These are phyloP conservation scores for Phytophthora rubi DNA, from an alignment of 352 stramenopile species.

Conservation along the genomic window DNA sequence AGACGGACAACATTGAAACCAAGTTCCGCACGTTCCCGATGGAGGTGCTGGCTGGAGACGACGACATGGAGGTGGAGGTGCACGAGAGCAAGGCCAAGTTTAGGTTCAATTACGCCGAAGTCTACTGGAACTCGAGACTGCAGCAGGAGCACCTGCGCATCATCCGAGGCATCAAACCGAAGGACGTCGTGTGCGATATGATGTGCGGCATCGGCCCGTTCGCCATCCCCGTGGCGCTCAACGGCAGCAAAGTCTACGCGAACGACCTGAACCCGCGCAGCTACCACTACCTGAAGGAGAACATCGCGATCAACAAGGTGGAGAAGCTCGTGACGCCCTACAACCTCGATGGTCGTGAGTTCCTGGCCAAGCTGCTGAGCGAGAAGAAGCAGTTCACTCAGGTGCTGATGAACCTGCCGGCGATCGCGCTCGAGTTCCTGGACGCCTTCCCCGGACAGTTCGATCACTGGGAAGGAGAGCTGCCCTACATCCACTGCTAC, in stretches of 20 bases:
- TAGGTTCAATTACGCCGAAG: slow-evolving; percentile 94
- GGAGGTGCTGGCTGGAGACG: slow-evolving; percentile 93
- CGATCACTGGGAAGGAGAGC: slow-evolving; percentile 68
- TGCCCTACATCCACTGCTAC: slow-evolving; percentile 94
- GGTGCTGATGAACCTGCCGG: slow-evolving; percentile 97
- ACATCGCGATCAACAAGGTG: slow-evolving; percentile 93
- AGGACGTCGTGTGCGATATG: slow-evolving; percentile 92
- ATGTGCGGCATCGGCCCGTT: slow-evolving; percentile 98
- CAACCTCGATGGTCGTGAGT: slow-evolving; percentile 95
- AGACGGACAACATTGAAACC: slow-evolving; percentile 95
- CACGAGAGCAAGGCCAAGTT: slow-evolving; percentile 95
- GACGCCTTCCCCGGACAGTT: slow-evolving; percentile 73
- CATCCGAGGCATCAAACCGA: slow-evolving; percentile 72
- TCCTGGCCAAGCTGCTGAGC: slow-evolving; percentile 81
- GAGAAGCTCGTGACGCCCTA: slow-evolving; percentile 74
- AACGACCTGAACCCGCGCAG: slow-evolving; percentile 95
- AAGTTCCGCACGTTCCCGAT: slow-evolving; percentile 97
- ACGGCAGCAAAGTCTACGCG: slow-evolving; percentile 85
- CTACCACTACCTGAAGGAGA: slow-evolving; percentile 92
- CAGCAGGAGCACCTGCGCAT: slow-evolving; percentile 95
- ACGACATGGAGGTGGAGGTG: slow-evolving; percentile 87
- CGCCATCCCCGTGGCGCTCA: slow-evolving; percentile 91
- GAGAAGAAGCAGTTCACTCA: slow-evolving; percentile 85
- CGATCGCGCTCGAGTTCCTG: slow-evolving; percentile 95
- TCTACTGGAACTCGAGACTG: slow-evolving; percentile 98